Evolutionary conservation across 2,329 filamentous ascomycete species (phyloP).

Genomic region (Claviceps spartinae): DNA sequence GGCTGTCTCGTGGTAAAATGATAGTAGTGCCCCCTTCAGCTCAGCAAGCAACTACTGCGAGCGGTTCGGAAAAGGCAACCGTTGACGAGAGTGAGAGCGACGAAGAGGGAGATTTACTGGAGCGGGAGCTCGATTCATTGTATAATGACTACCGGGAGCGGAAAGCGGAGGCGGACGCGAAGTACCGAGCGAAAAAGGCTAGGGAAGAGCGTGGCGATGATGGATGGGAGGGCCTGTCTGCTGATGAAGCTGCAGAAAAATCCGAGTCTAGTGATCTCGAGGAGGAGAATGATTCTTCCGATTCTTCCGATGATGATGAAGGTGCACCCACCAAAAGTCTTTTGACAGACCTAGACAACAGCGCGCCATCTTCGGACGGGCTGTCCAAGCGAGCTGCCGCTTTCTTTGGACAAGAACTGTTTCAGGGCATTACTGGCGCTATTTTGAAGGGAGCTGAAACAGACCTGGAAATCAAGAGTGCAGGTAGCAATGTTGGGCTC

Average conservation of each 20-base stretch:
- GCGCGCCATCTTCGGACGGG: constrained; percentile 28
- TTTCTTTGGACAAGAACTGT: constrained; percentile 94
- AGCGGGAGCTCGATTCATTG: constrained; percentile 73
- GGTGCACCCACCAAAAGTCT: constrained; percentile 15
- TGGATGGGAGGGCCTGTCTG: constrained; percentile 85
- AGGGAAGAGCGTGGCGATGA: constrained; percentile 70
- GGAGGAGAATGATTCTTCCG: constrained; percentile 32
- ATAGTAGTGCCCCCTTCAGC: constrained; percentile 43
- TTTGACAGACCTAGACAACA: constrained; percentile 25
- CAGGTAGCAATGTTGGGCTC: constrained; percentile 9
- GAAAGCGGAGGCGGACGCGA: constrained; percentile 68
- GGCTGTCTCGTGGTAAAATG: constrained; percentile 61
- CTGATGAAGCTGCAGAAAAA: constrained; percentile 42
- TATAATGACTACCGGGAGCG: constrained; percentile 77
- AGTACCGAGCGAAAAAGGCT: constrained; percentile 80
- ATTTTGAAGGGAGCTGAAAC: constrained; percentile 47
- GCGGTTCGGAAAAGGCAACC: constrained; percentile 38
- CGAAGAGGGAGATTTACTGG: constrained; percentile 68
- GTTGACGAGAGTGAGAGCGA: constrained; percentile 54
- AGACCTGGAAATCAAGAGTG: constrained; percentile 23
- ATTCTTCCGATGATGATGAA: constrained; percentile 22
- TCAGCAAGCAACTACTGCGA: constrained; percentile 42
- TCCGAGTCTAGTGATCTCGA: constrained; percentile 42
- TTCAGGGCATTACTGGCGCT: constrained; percentile 42
- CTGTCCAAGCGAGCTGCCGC: constrained; percentile 75